Evolutionary conservation across 345 rosid species (phyloP), one percentile per base, ranked within the genome.

Genomic region (Lepidium africanum): DNA sequence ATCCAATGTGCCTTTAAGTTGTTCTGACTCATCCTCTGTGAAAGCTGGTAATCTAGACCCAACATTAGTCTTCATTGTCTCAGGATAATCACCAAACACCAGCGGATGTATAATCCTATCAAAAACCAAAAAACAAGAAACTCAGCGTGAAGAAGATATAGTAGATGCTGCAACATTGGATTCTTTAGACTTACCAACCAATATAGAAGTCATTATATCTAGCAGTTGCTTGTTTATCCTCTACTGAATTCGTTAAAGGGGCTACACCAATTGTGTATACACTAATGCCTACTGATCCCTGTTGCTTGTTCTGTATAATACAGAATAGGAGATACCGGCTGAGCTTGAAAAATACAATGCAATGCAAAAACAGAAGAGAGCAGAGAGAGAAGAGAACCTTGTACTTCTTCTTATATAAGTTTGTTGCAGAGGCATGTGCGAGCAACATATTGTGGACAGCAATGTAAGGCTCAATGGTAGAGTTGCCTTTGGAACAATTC

Each of bases 191-290:
- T 76, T 83, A 89, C 98, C 98, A 92, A 63, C 98, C 98, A 59
- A 92, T 82, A 75, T 82, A 91, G 78, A 92, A 92, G 68, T 92
- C 98, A 81, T 83, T 86, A 2, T 90, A 81, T 78, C 91, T 84
- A 71, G 81, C 82, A 53, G 92, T 61, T 27, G 98, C 96, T 69
- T 85, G 82, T 16, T 67, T 84, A 66, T 86, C 86, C 61, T 71
- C 75, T 15, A 77, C 76, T 12, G 81, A 67, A 79, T 86, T 80
- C 10, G 77, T 59, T 45, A 66, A 76, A 0, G 96, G 87, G 64
- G 70, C 81, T 56, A 36, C 84, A 91, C 98, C 90, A 13, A 86
- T 81, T 13, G 88, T 87, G 73, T 89, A 85, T 17, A 86, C 62
- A 1, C 92, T 59, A 62, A 87, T 25, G 19, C 98, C 98, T 39